Conservation (phyloP, 208 protist genomes). For the Trypanosoma conorhini region DNA sequence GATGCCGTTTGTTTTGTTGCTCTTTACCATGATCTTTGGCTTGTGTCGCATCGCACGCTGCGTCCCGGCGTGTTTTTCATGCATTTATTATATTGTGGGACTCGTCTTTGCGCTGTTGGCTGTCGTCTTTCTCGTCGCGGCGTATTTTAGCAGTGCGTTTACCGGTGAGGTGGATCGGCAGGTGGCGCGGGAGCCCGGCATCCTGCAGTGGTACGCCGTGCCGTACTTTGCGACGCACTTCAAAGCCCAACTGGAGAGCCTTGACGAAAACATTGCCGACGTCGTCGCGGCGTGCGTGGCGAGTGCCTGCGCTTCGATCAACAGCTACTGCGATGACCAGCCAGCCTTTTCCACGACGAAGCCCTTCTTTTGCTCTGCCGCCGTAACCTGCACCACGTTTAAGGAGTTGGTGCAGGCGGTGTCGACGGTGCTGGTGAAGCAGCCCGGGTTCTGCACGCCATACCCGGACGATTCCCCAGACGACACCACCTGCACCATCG, state of each 20-base stretch:
- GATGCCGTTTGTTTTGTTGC: constrained; percentile 53
- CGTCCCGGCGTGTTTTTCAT: constrained; percentile 41
- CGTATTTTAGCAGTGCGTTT: constrained; percentile 37
- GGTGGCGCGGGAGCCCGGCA: constrained; percentile 59
- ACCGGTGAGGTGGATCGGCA: constrained; percentile 69
- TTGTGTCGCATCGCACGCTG: constrained; percentile 35
- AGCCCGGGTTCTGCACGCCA: constrained; percentile 1
- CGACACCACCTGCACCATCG: constrained; percentile 6
- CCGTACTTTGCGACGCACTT: constrained; percentile 62
- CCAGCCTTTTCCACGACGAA: neutral
- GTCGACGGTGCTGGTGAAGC: constrained; percentile 9
- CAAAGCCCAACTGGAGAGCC: constrained; percentile 28
- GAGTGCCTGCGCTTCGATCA: constrained; percentile 47
- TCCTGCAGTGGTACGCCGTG: constrained; percentile 81
- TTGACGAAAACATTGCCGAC: constrained; percentile 33
- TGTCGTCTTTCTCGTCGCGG: constrained; percentile 56
- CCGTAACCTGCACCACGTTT: neutral
- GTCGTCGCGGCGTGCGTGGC: constrained; percentile 25
- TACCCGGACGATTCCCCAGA: neutral
- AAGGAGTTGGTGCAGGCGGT: neutral
- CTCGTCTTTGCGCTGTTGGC: constrained; percentile 57
- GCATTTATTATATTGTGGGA: constrained; percentile 66
- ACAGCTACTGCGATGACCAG: constrained; percentile 53
- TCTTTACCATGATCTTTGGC: constrained; percentile 62
- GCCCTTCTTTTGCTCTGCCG: constrained; percentile 5